phyloP scores from a whole-genome alignment of 805 yeast genomes.

The Teunomyces gatunensis region DNA sequence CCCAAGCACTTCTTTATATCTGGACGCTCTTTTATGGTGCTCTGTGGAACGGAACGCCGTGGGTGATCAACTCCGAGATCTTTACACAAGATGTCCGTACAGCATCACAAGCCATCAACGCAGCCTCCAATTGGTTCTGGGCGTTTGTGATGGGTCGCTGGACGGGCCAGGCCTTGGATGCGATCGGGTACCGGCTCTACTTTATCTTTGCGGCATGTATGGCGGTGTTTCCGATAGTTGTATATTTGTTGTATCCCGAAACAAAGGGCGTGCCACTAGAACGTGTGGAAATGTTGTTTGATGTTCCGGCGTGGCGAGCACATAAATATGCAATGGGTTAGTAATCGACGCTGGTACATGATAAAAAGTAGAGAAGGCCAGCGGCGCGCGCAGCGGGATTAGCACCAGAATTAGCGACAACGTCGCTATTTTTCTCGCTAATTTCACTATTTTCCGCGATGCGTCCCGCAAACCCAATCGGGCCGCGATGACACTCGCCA shows the following conservation, averaged over 20 bases:
- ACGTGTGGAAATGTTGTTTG: constrained; percentile 32
- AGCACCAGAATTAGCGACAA: too few species aligned
- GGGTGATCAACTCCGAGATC: constrained; percentile 47
- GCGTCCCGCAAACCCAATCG: constrained; percentile 63
- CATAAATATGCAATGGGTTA: constrained; percentile 21
- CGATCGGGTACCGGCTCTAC: constrained; percentile 44
- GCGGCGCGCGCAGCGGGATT: too few species aligned
- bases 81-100: constrained; percentile 44
- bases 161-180: constrained; percentile 43
- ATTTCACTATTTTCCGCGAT: too few species aligned
- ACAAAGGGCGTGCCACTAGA: constrained; percentile 36
- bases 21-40: constrained; percentile 46
- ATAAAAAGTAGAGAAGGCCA: background rate
- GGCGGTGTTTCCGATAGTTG: constrained; percentile 24
- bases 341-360: constrained; percentile 17
- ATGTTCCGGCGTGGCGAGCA: constrained; percentile 34
- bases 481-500: constrained; percentile 78
- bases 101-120: constrained; percentile 42
- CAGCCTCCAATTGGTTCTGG: constrained; percentile 50
- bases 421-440: too few species aligned
- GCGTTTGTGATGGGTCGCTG: constrained; percentile 48
- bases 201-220: constrained; percentile 39
- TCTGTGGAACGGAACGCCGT: constrained; percentile 48
- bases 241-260: constrained; percentile 36
- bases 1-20: constrained; percentile 44